These are phyloP conservation scores for Emmonsia crescens DNA, from an alignment of 2,329 filamentous ascomycete genomes.

Conservation along the genomic window DNA sequence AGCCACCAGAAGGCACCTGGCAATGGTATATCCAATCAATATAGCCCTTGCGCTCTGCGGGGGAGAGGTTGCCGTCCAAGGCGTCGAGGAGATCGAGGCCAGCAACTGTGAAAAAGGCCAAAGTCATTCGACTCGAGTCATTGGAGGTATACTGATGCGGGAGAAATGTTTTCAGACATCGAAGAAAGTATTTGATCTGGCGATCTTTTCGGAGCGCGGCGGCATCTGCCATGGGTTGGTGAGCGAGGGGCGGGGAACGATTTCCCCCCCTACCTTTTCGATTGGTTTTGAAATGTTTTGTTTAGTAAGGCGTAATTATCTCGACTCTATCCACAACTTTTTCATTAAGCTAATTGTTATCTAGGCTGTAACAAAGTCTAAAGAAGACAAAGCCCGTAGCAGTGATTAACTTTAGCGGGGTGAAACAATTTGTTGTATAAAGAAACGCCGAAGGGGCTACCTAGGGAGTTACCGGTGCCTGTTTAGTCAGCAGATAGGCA, in stretches of 20 bases:
- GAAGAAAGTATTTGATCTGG: constrained; percentile 86
- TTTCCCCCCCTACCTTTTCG: neutral
- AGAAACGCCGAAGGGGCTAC: too few relatives aligned
- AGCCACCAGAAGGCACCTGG: constrained; percentile 78
- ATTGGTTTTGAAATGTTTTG: neutral
- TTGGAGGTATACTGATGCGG: constrained; percentile 75
- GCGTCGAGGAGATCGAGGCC: constrained; percentile 70
- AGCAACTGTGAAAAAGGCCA: constrained; percentile 81
- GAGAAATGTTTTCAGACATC: constrained; percentile 71
- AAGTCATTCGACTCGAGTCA: constrained; percentile 81
- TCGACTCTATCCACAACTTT: neutral
- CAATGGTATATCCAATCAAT: constrained; percentile 73
- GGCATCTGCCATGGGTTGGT: constrained; percentile 1
- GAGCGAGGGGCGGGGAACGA: neutral
- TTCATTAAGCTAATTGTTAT: neutral
- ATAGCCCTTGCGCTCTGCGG: constrained; percentile 45
- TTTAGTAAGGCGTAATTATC: neutral
- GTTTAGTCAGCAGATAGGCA: neutral
- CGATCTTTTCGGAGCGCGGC: constrained; percentile 39
- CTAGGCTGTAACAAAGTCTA: neutral
- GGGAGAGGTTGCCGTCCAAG: constrained; percentile 44
- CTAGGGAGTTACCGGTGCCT: neutral
- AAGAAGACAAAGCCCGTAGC: neutral
- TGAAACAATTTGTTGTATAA: neutral
- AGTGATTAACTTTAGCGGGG: neutral